Evolutionary conservation across 2,329 filamentous ascomycete genomes (phyloP), one percentile per base, ranked within the genome.

Genomic region (Coniella vitis): DNA sequence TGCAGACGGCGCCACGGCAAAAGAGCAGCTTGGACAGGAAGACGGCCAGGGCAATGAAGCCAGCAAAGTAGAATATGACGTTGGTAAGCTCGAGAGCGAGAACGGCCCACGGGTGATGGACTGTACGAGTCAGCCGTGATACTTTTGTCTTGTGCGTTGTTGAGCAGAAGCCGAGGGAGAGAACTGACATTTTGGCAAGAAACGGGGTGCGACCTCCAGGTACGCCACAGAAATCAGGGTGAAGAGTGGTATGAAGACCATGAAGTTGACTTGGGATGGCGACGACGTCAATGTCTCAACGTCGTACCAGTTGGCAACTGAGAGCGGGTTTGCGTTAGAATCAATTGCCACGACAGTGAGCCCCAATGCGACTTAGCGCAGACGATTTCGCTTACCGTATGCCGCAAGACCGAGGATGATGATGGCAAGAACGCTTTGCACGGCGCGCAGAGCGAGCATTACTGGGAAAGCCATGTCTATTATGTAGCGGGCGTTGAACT

Each of bases 241-340:
- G 58, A 77, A 73, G 38, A 77, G 54, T 2, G 77, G 72, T 21
- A 68, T 68, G 58, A 78, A 76, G 57, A 83, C 64, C 54, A 83
- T 63, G 61, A 81, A 81, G 66, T 73, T 76, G 63, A 83, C 64
- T 53, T 79, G 72, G 3, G 70, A 66, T 0, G 80, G 79, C n/a
- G 78, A 72, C 16, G 70, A 56, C 3, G 71, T 72, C 55, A 72
- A 67, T 58, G 76, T 84, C 58, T 78, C 67, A 52, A 64, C 67
- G 60, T 75, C 70, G 62, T 80, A 82, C 75, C 77, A 83, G 63
- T 82, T 70, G 55, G 75, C 69, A 48, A 83, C 80, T 83, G n/a
- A n/a, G n/a, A n/a, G n/a, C n/a, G n/a, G n/a, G n/a, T n/a, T n/a
- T n/a, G n/a, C n/a, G n/a, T n/a, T n/a, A n/a, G n/a, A n/a, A n/a